Base-by-base conservation (phyloP, 129 eudicot species). In the Heracleum sosnowskyi region DNA sequence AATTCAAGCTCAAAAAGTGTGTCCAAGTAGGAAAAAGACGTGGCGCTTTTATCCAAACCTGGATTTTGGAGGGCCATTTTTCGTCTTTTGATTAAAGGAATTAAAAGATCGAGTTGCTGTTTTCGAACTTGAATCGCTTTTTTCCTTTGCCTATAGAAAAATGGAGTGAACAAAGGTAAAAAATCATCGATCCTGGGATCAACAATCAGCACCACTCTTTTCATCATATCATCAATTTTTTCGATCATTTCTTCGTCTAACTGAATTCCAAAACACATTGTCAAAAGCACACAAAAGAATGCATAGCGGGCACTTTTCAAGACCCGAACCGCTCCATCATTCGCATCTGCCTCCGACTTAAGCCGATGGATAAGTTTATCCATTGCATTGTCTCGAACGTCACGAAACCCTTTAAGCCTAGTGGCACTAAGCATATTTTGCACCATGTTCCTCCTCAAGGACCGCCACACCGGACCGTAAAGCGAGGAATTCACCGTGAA, bases 381-480 rank as follows among this genome's bases (percentile, higher is more conserved):
- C 98, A 94, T 91, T 0, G 98, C 96, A 4, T 22, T 60, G 4
- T 83, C 85, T 44, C 98, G 60, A 1, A 87, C 84, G 0, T 51
- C 66, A 2, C 72, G 71, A 71, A 89, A 94, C 29, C 87, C 91
- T 49, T 83, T 81, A 4, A 94, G 76, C 76, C 88, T 82, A 24
- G 86, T 49, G 7, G 93, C 45, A 24, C 92, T 91, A 9, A 94
- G 87, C 83, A 83, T 86, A 77, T 89, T 88, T 70, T 94, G 97
- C 20, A 94, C 98, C 97, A 94, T 91, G 81, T 94, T 94, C 79
- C 88, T 73, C 77, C 98, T 26, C 82, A 94, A 74, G 36, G 98
- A 91, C 62, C 97, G 68, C 98, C 98, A 94, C 26, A 90, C 91
- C 5, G 97, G 93, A 20, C 98, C 98, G 39, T 94, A 86, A 24